Evolutionary conservation across 345 rosid species (phyloP).

Genomic region (Tarenaya hassleriana): DNA sequence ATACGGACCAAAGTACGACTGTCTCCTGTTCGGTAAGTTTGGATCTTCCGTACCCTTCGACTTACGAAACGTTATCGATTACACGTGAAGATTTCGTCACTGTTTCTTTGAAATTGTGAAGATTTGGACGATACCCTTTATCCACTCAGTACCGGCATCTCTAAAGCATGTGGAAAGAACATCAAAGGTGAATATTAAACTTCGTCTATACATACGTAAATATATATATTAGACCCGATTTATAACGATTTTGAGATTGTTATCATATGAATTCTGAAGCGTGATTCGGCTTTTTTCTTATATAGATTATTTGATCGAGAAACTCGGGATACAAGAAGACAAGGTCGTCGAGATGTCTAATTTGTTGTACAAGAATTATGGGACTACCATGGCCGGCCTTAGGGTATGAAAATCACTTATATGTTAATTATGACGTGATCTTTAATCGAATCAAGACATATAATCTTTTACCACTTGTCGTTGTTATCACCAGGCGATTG

Average conservation of each 20-base stretch:
- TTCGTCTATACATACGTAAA: too few relatives aligned
- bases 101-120: conserved; percentile 19
- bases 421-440: too few relatives aligned
- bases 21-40: conserved; percentile 73
- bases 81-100: conserved; percentile 1
- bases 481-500: conserved; percentile 60
- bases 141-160: conserved; percentile 59
- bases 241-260: not conserved
- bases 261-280: conserved; percentile 4
- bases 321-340: conserved; percentile 61
- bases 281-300: conserved; percentile 4
- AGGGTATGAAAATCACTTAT: too few relatives aligned
- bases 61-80: not conserved
- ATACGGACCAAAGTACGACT: conserved; percentile 52
- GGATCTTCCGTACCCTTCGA: conserved; percentile 4
- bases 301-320: conserved; percentile 80
- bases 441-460: too few relatives aligned
- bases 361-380: conserved; percentile 77
- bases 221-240: too few relatives aligned
- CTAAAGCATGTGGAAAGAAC: conserved; percentile 47
- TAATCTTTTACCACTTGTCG: conserved; percentile 5
- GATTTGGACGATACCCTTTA: conserved; percentile 96
- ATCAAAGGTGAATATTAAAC: too few relatives aligned
- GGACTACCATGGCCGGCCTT: conserved; percentile 99
- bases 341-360: conserved; percentile 59